Evolutionary conservation across 495 filamentous ascomycete genomes (phyloP).

Genomic region (Lasiosphaeria ovina): DNA sequence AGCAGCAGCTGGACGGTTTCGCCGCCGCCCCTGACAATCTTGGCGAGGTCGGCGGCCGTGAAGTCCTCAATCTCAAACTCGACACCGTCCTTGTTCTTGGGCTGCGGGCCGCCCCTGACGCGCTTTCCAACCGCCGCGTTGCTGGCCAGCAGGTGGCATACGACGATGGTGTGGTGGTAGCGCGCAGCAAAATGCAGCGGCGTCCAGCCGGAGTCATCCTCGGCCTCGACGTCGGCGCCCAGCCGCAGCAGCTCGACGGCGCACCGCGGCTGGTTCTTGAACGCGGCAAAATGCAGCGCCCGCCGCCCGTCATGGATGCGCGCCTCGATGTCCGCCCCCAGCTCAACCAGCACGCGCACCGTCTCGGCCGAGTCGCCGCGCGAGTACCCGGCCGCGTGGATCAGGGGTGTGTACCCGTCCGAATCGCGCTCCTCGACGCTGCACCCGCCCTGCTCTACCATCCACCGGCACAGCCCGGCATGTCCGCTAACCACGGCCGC

Average conservation of each 20-base stretch:
- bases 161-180: slow-evolving; percentile 2
- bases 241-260: slow-evolving; percentile 6
- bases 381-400: slow-evolving; percentile 11
- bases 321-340: slow-evolving; percentile 7
- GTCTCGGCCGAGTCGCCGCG: slow-evolving; percentile 5
- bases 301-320: not conserved
- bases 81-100: slow-evolving; percentile 7
- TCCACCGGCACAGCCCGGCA: not conserved
- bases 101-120: slow-evolving; percentile 5
- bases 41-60: slow-evolving; percentile 9
- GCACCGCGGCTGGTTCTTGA: slow-evolving; percentile 6
- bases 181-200: slow-evolving; percentile 7
- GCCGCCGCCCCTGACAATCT: slow-evolving; percentile 7
- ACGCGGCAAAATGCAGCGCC: slow-evolving; percentile 12
- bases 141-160: not conserved
- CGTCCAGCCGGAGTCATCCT: slow-evolving; percentile 5
- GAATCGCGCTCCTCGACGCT: slow-evolving; percentile 6
- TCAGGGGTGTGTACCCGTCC: slow-evolving; percentile 9
- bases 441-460: not conserved
- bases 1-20: slow-evolving; percentile 3
- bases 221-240: slow-evolving; percentile 5
- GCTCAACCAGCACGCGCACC: not conserved
- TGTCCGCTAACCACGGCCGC: not conserved
- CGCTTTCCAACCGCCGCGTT: not conserved
- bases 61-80: slow-evolving; percentile 12